These are phyloP conservation scores for Sporormia fimetaria DNA, from an alignment of 495 filamentous ascomycete genomes.

Conservation along the genomic window DNA sequence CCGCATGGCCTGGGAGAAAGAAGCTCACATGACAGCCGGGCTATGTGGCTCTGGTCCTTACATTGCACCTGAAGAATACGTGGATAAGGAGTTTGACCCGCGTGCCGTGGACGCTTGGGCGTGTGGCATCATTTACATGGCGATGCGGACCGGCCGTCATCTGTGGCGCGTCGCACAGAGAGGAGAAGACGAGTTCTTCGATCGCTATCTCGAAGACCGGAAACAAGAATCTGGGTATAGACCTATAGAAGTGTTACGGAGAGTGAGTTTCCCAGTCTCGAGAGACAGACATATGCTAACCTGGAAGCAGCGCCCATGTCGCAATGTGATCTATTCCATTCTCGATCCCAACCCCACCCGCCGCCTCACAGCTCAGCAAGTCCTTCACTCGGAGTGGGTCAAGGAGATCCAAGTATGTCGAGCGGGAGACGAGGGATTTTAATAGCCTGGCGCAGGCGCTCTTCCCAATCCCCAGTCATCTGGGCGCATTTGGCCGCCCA, in stretches of 20 bases:
- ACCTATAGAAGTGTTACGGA: constrained; percentile 88
- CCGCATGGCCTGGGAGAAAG: constrained; percentile 98
- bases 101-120: constrained; percentile 97
- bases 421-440: constrained; percentile 84
- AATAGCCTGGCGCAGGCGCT: constrained; percentile 9
- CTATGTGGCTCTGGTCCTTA: constrained; percentile 95
- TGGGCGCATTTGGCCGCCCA: constrained; percentile 5
- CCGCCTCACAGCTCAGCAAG: constrained; percentile 90
- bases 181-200: constrained; percentile 95
- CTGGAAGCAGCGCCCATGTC: constrained; percentile 68
- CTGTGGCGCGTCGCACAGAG: constrained; percentile 92
- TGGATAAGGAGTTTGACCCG: constrained; percentile 89
- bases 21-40: constrained; percentile 94
- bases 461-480: constrained; percentile 1
- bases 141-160: constrained; percentile 93
- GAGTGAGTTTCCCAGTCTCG: constrained; percentile 50
- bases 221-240: constrained; percentile 90
- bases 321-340: constrained; percentile 98
- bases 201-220: constrained; percentile 80
- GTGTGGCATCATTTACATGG: constrained; percentile 98
- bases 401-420: constrained; percentile 93
- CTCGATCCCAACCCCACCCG: constrained; percentile 87
- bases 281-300: constrained; percentile 31
- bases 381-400: constrained; percentile 96
- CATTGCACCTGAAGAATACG: constrained; percentile 95